Percentiles rank a stretch among this genome's conserved stretches.
These are phyloP conservation scores for Amanita subjunquillea DNA, from an alignment of 768 basidiomycete genomes.

Conservation along the genomic window DNA sequence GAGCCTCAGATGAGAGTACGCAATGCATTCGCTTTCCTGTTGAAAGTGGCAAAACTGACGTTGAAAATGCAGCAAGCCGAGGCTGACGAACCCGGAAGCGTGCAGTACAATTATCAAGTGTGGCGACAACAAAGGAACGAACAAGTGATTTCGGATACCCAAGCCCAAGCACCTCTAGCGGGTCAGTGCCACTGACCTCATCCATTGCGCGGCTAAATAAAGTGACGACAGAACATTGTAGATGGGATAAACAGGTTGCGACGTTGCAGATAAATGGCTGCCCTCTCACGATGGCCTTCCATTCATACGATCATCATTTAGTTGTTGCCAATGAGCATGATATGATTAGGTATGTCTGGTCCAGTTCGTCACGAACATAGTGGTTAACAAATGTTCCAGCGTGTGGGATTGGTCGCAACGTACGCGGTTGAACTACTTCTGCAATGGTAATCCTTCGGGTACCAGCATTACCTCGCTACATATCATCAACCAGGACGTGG, in stretches of 20 bases:
- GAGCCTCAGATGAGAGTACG: slow-evolving; percentile 97
- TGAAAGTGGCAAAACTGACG: neutral
- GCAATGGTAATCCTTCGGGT: slow-evolving; percentile 77
- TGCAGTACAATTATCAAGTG: slow-evolving; percentile 89
- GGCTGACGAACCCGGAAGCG: slow-evolving; percentile 90
- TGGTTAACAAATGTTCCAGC: slow-evolving; percentile 27
- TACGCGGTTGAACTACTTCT: slow-evolving; percentile 71
- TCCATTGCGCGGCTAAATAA: neutral
- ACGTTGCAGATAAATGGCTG: slow-evolving; percentile 49
- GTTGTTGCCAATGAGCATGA: slow-evolving; percentile 80
- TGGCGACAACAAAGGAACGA: slow-evolving; percentile 94
- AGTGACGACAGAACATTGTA: slow-evolving; percentile 35
- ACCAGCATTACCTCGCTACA: slow-evolving; percentile 82
- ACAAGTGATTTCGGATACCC: slow-evolving; percentile 58
- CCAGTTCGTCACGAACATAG: neutral
- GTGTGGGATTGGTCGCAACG: slow-evolving; percentile 93
- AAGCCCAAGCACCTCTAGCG: slow-evolving; percentile 59
- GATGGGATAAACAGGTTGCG: slow-evolving; percentile 68
- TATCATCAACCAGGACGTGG: slow-evolving; percentile 93
- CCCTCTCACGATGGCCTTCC: slow-evolving; percentile 77
- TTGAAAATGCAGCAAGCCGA: slow-evolving; percentile 64
- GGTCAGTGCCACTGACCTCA: slow-evolving; percentile 32
- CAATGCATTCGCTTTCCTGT: slow-evolving; percentile 1
- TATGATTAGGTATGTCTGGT: slow-evolving; percentile 59
- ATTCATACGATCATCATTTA: slow-evolving; percentile 86